phyloP scores from a whole-genome alignment of 108 stramenopile genomes.

The Poteriospumella lacustris region DNA sequence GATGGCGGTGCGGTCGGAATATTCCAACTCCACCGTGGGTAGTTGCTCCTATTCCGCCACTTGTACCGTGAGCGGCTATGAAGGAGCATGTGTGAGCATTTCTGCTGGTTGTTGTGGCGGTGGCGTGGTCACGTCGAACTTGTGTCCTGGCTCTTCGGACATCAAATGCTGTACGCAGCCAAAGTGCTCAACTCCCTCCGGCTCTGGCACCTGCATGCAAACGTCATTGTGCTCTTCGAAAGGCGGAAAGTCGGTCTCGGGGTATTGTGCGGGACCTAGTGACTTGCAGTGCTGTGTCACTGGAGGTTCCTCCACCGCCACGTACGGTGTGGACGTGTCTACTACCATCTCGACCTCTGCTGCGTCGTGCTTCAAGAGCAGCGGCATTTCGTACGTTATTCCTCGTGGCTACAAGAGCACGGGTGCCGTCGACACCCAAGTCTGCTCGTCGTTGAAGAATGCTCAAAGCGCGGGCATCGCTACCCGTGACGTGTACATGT shows the following conservation, averaged over 20 bases:
- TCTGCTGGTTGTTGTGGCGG: background rate
- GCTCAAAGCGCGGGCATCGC: slow-evolving; percentile 6
- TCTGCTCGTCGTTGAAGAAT: background rate
- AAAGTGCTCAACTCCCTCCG: background rate
- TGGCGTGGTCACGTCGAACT: background rate
- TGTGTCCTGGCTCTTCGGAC: background rate
- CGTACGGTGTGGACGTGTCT: slow-evolving; percentile 15
- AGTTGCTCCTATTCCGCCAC: background rate
- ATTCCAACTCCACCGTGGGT: background rate
- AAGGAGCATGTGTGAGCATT: no score
- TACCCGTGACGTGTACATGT: slow-evolving; percentile 17
- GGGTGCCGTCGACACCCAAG: slow-evolving; percentile 16
- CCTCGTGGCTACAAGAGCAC: slow-evolving; percentile 1
- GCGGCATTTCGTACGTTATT: slow-evolving; percentile 3
- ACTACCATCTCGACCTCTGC: background rate
- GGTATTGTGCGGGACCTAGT: background rate
- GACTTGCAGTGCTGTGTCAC: background rate
- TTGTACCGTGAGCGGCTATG: background rate
- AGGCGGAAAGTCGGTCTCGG: background rate
- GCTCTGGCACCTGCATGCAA: background rate
- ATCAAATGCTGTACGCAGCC: background rate
- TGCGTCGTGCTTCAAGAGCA: background rate
- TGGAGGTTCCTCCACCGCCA: background rate
- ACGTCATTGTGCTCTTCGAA: background rate
- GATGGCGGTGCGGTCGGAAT: no score